Evolutionary conservation across 192 early-diverging fungal species (phyloP).

Genomic region (Phlyctochytrium bullatum): DNA sequence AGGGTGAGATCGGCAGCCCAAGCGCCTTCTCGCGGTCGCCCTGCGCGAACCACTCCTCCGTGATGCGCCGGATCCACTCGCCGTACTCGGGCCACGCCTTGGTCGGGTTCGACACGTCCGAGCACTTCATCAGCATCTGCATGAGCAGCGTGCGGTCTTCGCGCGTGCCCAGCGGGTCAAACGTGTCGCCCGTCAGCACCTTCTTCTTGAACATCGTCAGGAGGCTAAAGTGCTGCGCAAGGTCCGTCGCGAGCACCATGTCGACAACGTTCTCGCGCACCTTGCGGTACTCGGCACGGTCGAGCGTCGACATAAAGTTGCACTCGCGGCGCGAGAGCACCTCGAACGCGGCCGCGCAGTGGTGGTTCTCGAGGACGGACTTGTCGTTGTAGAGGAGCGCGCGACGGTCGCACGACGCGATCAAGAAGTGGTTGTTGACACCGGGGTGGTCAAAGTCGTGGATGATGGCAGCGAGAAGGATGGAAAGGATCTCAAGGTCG

Average conservation of each 20-base stretch:
- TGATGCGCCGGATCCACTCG: constrained; percentile 53
- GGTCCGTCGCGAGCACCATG: constrained; percentile 59
- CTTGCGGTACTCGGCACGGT: constrained; percentile 30
- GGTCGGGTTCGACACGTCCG: constrained; percentile 62
- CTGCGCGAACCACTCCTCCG: constrained; percentile 52
- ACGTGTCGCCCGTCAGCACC: constrained; percentile 27
- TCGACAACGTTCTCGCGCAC: constrained; percentile 48
- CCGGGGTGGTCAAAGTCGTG: constrained; percentile 66
- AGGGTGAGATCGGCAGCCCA: constrained; percentile 58
- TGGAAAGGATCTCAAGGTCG: constrained; percentile 47
- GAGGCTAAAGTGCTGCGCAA: constrained; percentile 46
- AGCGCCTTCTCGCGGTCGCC: constrained; percentile 50
- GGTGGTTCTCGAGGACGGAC: constrained; percentile 60
- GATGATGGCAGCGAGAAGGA: constrained; percentile 53
- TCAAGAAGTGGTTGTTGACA: constrained; percentile 55
- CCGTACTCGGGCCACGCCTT: constrained; percentile 47
- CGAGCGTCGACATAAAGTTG: constrained; percentile 43
- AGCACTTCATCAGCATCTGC: constrained; percentile 60
- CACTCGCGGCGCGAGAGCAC: constrained; percentile 40
- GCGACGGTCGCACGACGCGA: constrained; percentile 39
- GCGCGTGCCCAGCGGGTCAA: constrained; percentile 42
- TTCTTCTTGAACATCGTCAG: constrained; percentile 54
- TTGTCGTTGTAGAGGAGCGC: constrained; percentile 61
- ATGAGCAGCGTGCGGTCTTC: constrained; percentile 49
- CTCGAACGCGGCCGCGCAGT: constrained; percentile 55